Conservation (phyloP, 2,329 filamentous ascomycete species). For the Kalaharituber pfeilii region DNA sequence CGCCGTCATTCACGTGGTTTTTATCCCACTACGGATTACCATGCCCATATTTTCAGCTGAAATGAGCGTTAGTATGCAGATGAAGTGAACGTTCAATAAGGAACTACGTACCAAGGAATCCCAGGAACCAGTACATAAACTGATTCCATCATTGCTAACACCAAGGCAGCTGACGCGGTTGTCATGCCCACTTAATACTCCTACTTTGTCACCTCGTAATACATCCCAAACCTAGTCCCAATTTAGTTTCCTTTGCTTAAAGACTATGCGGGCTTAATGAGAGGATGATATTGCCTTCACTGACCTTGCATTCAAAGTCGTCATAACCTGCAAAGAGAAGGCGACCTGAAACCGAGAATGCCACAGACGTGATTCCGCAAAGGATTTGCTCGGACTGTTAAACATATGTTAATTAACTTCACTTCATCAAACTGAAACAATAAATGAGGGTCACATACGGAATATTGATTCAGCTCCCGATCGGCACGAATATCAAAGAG, state of each 20-base stretch:
- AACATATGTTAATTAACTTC: constrained; percentile 1
- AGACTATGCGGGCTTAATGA: too few species aligned
- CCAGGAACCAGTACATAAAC: constrained; percentile 98
- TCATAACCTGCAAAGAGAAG: constrained; percentile 95
- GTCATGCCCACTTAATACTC: constrained; percentile 89
- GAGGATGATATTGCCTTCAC: constrained; percentile 25
- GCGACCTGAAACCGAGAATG: constrained; percentile 89
- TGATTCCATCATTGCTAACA: constrained; percentile 97
- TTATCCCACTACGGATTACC: not conserved
- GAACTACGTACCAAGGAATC: constrained; percentile 80
- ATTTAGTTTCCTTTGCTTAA: constrained; percentile 2
- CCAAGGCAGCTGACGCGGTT: constrained; percentile 97
- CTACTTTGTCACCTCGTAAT: constrained; percentile 88
- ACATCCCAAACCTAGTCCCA: constrained; percentile 77
- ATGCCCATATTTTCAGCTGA: constrained; percentile 8
- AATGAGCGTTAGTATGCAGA: not conserved
- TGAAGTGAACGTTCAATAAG: not conserved
- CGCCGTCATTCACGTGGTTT: not conserved
- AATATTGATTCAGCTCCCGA: constrained; percentile 53
- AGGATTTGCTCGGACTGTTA: constrained; percentile 91
- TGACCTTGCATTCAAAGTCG: constrained; percentile 98
- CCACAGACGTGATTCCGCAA: constrained; percentile 94
- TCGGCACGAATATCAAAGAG: constrained; percentile 96
- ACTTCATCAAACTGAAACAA: not conserved
- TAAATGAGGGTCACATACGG: constrained; percentile 32